Evolutionary conservation across 1,284 basidiomycete species (phyloP), one percentile per base, ranked within the genome.

Genomic region (Pascua sp.): DNA sequence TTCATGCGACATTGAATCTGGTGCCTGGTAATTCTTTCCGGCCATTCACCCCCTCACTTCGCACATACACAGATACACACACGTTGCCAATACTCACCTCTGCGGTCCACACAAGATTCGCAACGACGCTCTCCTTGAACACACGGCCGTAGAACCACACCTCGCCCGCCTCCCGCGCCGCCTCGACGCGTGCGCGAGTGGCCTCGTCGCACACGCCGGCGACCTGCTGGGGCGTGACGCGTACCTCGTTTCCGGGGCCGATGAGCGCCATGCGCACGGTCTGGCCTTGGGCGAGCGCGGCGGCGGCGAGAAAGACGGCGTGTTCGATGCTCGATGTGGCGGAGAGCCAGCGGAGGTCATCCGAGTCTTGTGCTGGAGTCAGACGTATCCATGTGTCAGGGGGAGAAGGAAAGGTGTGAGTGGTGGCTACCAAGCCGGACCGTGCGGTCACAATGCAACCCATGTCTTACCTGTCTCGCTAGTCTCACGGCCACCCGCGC

Each of bases 291-390:
- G 18, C 37, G 7, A 57, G 44, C 8, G 47, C 43, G 11, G 63
- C 59, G 12, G 64, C 64, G 1, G 67, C 58, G 17, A 66, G 61
- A 63, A 66, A 70, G n/a, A 71, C 56, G 1, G 50, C 54, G 64
- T 65, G 69, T 17, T 58, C 47, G 15, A 70, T 56, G 42, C 50
- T 49, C 2, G 41, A 12, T 2, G 61, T 60, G 2, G 59, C 57
- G 10, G 61, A 64, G 17, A 73, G 67, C 69, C 71, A 73, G 2
- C 65, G 24, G 24, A 32, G 24, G 24, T 32, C 24, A 7, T 32
- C 62, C n/a, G 47, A 48, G 47, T 49, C 47, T 39, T n/a, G 36
- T 17, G 47, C 38, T 7, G n/a, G 24, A 32, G 24, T 32, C 24
- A 32, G 24, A 3, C 24, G 24, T 32, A 32, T n/a, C n/a, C n/a